Evolutionary conservation across 176 grass and related monocot species (phyloP), one percentile per base, ranked within the genome.

Genomic region (Urochloa ruziziensis): DNA sequence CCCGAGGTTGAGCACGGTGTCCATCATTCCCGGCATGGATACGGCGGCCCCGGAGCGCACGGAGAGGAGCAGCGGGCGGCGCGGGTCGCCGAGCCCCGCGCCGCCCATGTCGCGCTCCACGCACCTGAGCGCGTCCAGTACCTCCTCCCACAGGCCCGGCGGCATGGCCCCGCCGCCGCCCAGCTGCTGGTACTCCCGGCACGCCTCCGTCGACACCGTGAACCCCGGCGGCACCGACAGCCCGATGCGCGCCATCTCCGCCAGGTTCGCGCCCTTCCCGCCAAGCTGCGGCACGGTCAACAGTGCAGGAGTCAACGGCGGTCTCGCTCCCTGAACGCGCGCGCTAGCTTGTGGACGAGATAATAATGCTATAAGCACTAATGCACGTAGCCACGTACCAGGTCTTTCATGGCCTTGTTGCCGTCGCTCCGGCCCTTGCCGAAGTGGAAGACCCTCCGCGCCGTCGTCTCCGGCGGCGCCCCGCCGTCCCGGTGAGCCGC

Each of bases 1-100:
- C 2, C 95, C 95, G 82, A 98, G 86, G 73, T 98, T 98, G 43
- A 98, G 84, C 90, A 98, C 95, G 8, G 95, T 98, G 84, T 98
- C 95, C 95, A 98, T 98, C 95, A 98, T 98, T 14, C 95, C 95
- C 10, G 95, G 92, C 95, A 98, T 98, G 43, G 95, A 98, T 56
- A 98, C 88, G 88, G 92, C 95, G 27, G 92, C 95, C 35, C 95
- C 95, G 56, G 95, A 97, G 34, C 95, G 92, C 53, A 97, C 95
- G 85, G 95, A 97, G 21, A 97, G 83, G 43, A 97, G 95, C 15
- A 97, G 87, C 4, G 90, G 95, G 5, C 85, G 84, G 5, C 73
- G 74, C 3, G 88, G 84, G 54, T 97, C 88, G 16, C 95, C 95
- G 17, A 97, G 88, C 34, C 53, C n/a, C 7, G 90, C 82, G 36